Evolutionary conservation across 23 red algal genomes (phyloP).

Genomic region (Gracilaria gracilis): DNA sequence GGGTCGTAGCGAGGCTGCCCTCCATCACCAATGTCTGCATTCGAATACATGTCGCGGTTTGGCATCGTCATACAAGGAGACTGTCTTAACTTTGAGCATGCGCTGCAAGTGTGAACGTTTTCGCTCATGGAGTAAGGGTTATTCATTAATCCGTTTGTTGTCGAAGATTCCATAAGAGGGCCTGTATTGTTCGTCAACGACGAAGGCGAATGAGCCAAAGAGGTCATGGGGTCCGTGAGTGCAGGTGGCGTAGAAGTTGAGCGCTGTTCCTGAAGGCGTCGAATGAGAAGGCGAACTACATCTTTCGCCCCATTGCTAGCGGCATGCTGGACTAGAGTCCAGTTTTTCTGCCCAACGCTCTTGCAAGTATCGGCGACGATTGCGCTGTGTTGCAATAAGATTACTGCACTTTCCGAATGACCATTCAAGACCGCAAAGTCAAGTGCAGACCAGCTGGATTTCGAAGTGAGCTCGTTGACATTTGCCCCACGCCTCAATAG

Average conservation of each 20-base stretch:
- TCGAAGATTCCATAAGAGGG: background rate
- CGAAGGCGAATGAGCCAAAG: background rate
- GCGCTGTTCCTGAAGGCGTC: slow-evolving; percentile 69
- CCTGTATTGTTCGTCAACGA: background rate
- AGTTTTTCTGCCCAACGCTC: slow-evolving; percentile 40
- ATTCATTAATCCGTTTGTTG: background rate
- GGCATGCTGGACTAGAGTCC: slow-evolving; percentile 90
- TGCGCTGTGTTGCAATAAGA: slow-evolving; percentile 39
- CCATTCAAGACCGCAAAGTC: slow-evolving; percentile 94
- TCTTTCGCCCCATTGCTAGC: slow-evolving; percentile 81
- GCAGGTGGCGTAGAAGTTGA: background rate
- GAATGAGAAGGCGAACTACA: slow-evolving; percentile 82
- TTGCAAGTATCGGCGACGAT: slow-evolving; percentile 67
- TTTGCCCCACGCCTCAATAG: slow-evolving; percentile 78
- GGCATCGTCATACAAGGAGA: background rate
- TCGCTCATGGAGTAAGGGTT: background rate
- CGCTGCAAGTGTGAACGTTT: slow-evolving; percentile 1
- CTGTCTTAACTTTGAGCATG: slow-evolving; percentile 17
- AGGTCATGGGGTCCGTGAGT: background rate
- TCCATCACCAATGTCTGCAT: background rate
- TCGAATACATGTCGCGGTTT: background rate
- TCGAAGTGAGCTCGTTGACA: slow-evolving; percentile 81
- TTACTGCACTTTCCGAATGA: slow-evolving; percentile 65
- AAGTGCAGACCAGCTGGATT: slow-evolving; percentile 83
- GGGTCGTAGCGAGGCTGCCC: slow-evolving; percentile 18